Evolutionary conservation across 2,329 filamentous ascomycete genomes (phyloP), one percentile per base, ranked within the genome.

Genomic region (Clonostachys rosea): DNA sequence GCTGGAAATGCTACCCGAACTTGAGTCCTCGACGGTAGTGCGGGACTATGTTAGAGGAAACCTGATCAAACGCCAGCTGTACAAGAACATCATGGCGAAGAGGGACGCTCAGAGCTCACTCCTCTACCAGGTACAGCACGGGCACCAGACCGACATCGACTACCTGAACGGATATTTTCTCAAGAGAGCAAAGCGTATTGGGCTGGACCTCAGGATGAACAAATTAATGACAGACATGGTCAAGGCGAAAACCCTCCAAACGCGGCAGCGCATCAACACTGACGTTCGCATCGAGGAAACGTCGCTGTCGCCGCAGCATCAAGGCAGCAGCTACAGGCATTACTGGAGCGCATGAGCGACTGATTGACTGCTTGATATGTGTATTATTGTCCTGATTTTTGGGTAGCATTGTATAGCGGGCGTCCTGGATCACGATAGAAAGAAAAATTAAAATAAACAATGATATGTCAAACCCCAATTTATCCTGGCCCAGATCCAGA

Each of bases 91-190:
- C 16, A 50, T 56, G 16, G 61, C 56, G 24, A 67, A 77, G 47
- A 81, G 83, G 45, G 69, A 75, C 6, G 64, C 66, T 9, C 57
- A 64, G 40, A 88, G 82, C 56, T 77, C 73, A 17, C 90, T 95
- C 82, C 69, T 88, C 6, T 75, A 78, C 46, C 81, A 86, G 56
- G 71, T 91, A 12, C 68, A 79, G 11, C 63, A 67, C 2, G 86
- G 87, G 2, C 68, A 70, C 50, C 67, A 74, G 49, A 90, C 89
- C 0, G 90, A 96, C 57, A 79, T 96, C 39, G 81, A 91, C 42
- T 95, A 86, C 58, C 79, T 92, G 55, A 96, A 95, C 62, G 92
- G 91, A 1, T 99, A 92, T 68, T 86, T 99, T 50, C 75, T 95
- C 34, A 76, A 73, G 44, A 78, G 86, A 39, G 94, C 87, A 1